A percentile compares a stretch with the other conserved stretches of the same genome.
These are phyloP conservation scores for Saprolegnia parasitica DNA, from an alignment of 352 stramenopile genomes.

Conservation along the genomic window DNA sequence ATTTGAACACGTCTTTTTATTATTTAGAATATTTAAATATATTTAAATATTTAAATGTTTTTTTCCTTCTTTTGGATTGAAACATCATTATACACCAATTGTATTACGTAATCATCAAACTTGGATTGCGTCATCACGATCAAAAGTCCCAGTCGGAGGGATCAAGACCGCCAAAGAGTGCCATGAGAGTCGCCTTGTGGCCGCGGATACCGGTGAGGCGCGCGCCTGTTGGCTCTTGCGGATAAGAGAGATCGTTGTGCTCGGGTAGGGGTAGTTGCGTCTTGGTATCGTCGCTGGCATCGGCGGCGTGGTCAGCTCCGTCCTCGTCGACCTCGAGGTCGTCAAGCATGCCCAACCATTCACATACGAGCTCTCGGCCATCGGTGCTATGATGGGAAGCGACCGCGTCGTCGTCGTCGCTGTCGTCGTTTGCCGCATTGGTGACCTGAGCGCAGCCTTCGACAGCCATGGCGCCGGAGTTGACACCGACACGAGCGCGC, in stretches of 20 bases:
- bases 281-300: neutral
- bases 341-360: neutral
- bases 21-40: neutral
- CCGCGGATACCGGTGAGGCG: neutral
- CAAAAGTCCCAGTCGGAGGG: neutral
- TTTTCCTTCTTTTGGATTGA: neutral
- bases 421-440: neutral
- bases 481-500: neutral
- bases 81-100: neutral
- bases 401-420: neutral
- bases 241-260: neutral
- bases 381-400: neutral
- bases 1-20: neutral
- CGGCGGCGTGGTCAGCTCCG: neutral
- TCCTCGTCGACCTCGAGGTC: neutral
- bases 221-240: neutral
- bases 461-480: neutral
- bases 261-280: neutral
- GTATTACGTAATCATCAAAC: neutral
- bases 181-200: neutral
- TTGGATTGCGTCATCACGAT: neutral
- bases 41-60: neutral
- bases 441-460: neutral
- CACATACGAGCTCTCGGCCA: neutral
- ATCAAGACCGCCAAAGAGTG: neutral